Evolutionary conservation across 1,139 yeast genomes (phyloP), one percentile per base, ranked within the genome.

Genomic region (Debaryomycetaceae sp.): DNA sequence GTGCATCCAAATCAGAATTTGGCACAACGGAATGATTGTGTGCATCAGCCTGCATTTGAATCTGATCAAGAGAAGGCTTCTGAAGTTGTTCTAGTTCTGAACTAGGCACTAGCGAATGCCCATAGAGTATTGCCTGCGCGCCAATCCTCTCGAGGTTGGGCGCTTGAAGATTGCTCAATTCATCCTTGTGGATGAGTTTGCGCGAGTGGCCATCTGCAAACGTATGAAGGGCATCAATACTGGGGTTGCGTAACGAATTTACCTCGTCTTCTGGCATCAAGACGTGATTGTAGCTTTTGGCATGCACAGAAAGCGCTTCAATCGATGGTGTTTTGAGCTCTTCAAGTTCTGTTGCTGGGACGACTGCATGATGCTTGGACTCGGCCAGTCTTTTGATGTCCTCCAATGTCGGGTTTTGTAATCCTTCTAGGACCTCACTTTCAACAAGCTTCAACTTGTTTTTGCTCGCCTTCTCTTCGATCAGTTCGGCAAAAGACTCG

Each of bases 61-160:
- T 18, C 6, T 18, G 30, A 30, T 45, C 56, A 18, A 38, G 29
- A 13, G 36, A 30, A 6, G 16, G 33, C 30, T n/a, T 29, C 36
- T 24, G 49, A n/a, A 32, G 32, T 9, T 44, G 43, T 15, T 42
- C 38, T 25, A 44, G 51, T n/a, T 43, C 41, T 2, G 40, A 38
- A 4, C 34, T 23, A 3, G 48, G 37, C 6, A 46, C 14, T 2
- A 45, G 28, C 5, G 35, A 34, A 32, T 40, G 40, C 4, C 26
- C 36, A 10, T 39, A 24, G 1, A n/a, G 20, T 3, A 25, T 18
- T 11, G 24, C 10, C 10, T 19, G 21, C 10, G 21, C 10, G 11
- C 10, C 10, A 10, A 19, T 10, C 10, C 10, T 10, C 10, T 19
- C 21, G 10, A 19, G 11, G 10, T 19, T 19, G 11, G 21, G 21